A percentile compares a stretch with the other conserved stretches of the same genome.
phyloP scores from a whole-genome alignment of 768 basidiomycete genomes.

The Flagelloscypha sp. region DNA sequence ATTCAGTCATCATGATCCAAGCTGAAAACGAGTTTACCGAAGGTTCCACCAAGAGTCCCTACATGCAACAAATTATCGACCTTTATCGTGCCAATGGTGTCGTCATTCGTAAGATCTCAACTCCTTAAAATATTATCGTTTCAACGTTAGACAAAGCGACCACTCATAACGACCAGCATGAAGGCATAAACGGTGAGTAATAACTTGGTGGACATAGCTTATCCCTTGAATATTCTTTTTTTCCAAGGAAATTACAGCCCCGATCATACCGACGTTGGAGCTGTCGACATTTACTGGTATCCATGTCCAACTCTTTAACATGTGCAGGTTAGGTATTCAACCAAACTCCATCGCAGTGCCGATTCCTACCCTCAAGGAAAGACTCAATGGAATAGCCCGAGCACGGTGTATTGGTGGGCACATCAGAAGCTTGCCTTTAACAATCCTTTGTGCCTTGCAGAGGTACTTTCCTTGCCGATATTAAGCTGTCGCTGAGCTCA shows the following conservation, averaged over 20 bases:
- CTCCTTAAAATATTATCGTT: too few species aligned
- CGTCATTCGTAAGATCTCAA: too few species aligned
- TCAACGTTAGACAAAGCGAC: too few species aligned
- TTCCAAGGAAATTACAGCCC: slow-evolving; percentile 34
- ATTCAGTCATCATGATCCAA: slow-evolving; percentile 23
- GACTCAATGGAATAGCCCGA: slow-evolving; percentile 41
- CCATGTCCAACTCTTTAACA: neutral
- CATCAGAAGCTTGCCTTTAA: slow-evolving; percentile 35
- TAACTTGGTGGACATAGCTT: neutral
- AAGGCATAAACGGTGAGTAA: slow-evolving; percentile 28
- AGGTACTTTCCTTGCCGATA: slow-evolving; percentile 23
- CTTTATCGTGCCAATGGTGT: slow-evolving; percentile 27
- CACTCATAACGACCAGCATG: slow-evolving; percentile 42
- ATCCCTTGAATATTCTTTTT: neutral
- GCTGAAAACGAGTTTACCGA: slow-evolving; percentile 39
- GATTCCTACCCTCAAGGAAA: slow-evolving; percentile 45
- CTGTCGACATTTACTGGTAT: slow-evolving; percentile 43
- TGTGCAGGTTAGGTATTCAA: too few species aligned
- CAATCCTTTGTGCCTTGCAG: slow-evolving; percentile 43
- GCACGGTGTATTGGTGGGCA: slow-evolving; percentile 37
- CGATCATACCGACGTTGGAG: slow-evolving; percentile 32
- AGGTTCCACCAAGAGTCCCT: slow-evolving; percentile 21
- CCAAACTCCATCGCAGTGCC: slow-evolving; percentile 22
- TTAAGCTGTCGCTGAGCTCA: too few species aligned
- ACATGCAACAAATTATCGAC: slow-evolving; percentile 37